Percentiles rank a stretch among this genome's conserved stretches.
These are phyloP conservation scores for Moricandia moricandioides DNA, from an alignment of 345 rosid species.

Conservation along the genomic window DNA sequence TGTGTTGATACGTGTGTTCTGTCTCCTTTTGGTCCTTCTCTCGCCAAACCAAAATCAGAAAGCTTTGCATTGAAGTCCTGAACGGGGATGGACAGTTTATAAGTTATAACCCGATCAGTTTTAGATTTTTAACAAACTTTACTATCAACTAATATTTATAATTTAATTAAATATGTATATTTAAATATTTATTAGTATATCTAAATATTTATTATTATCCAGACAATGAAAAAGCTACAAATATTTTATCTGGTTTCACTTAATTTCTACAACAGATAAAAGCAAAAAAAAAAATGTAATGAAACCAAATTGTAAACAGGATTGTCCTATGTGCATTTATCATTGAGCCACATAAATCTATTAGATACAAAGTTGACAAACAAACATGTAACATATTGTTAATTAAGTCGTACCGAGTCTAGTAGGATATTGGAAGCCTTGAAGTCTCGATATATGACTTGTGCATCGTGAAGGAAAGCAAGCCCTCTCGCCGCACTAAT, in stretches of 20 bases:
- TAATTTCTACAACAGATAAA: not conserved
- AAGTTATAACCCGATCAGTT: not conserved
- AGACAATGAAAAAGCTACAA: not conserved
- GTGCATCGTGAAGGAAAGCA: slow-evolving; percentile 86
- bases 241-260: not conserved
- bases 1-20: slow-evolving; percentile 90
- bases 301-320: not conserved
- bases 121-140: not conserved
- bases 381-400: not conserved
- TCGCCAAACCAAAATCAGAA: slow-evolving; percentile 93
- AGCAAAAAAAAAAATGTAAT: not conserved
- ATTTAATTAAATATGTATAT: not conserved
- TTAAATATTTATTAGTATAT: not conserved
- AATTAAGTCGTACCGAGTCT: slow-evolving; percentile 56
- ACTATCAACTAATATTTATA: not conserved
- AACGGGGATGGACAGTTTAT: not conserved
- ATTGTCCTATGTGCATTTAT: not conserved
- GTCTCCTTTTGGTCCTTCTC: slow-evolving; percentile 92
- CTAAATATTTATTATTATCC: not conserved
- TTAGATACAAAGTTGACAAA: not conserved
- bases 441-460: slow-evolving; percentile 89
- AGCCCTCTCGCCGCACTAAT: slow-evolving; percentile 91
- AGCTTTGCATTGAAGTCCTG: slow-evolving; percentile 89
- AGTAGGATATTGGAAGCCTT: slow-evolving; percentile 89
- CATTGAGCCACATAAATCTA: not conserved